Percentiles rank a stretch among this genome's conserved stretches.
Evolutionary conservation across 1,139 yeast genomes (phyloP).

Genomic region (Scheffersomyces parashehatae): DNA sequence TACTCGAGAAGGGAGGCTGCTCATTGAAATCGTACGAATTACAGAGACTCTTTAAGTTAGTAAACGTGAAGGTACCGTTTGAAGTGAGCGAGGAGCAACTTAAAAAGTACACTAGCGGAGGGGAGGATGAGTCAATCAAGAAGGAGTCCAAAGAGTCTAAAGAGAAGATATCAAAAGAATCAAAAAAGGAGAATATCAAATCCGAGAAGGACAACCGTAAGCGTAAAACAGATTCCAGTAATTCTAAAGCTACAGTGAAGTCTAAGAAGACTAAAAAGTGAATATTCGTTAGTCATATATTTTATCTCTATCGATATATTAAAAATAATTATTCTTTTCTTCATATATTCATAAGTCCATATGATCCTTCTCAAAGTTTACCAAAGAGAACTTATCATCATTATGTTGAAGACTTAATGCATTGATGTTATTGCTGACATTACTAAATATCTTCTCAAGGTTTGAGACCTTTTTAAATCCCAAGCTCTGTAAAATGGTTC

Average conservation of each 20-base stretch:
- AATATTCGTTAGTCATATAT: neutral
- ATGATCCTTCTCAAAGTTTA: constrained; percentile 42
- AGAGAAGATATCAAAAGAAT: constrained; percentile 1
- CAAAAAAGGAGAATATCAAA: constrained; percentile 1
- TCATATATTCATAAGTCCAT: constrained; percentile 22
- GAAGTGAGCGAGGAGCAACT: constrained; percentile 14
- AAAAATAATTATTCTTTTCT: no score
- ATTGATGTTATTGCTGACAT: constrained; percentile 33
- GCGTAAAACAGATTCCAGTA: constrained; percentile 1
- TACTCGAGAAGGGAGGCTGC: constrained; percentile 41
- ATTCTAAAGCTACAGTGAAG: constrained; percentile 4
- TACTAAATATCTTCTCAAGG: constrained; percentile 34
- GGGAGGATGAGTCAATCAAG: neutral
- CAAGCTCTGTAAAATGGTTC: constrained; percentile 26
- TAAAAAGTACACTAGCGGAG: constrained; percentile 3
- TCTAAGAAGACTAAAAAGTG: constrained; percentile 2
- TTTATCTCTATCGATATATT: neutral
- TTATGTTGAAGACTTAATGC: constrained; percentile 28
- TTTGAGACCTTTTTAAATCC: constrained; percentile 30
- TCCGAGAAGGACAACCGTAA: constrained; percentile 5
- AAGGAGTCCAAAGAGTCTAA: neutral
- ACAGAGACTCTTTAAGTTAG: constrained; percentile 23
- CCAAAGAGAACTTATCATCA: constrained; percentile 39
- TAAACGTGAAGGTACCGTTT: constrained; percentile 24
- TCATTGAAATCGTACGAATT: constrained; percentile 32